Percentiles rank a stretch among this genome's conserved stretches.
Evolutionary conservation across 2,329 filamentous ascomycete species (phyloP).

Genomic region (Verticillium nubilum): DNA sequence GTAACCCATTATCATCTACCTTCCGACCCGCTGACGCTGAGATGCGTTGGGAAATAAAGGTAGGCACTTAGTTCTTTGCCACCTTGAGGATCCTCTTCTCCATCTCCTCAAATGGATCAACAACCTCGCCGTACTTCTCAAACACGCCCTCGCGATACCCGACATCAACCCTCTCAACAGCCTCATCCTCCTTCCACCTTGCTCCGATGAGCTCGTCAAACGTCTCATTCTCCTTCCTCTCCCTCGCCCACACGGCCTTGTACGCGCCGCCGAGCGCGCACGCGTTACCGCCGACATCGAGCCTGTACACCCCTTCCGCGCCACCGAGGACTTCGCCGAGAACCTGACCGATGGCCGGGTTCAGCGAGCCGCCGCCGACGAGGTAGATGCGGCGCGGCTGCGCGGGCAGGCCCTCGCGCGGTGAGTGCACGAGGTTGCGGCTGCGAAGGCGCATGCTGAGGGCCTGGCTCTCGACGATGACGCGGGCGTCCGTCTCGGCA

Average conservation of each 20-base stretch:
- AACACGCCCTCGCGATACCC: slow-evolving; percentile 75
- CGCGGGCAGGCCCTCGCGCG: slow-evolving; percentile 51
- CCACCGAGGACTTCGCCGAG: slow-evolving; percentile 86
- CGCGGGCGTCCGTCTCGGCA: slow-evolving; percentile 69
- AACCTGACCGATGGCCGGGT: slow-evolving; percentile 80
- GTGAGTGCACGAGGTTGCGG: slow-evolving; percentile 59
- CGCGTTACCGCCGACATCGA: slow-evolving; percentile 92
- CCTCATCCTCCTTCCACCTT: slow-evolving; percentile 80
- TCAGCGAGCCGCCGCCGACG: slow-evolving; percentile 85
- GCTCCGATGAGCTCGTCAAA: slow-evolving; percentile 84
- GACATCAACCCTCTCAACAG: slow-evolving; percentile 74
- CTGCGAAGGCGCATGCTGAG: slow-evolving; percentile 86
- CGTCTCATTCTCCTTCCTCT: slow-evolving; percentile 61
- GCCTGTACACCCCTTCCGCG: slow-evolving; percentile 82
- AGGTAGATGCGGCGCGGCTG: slow-evolving; percentile 90
- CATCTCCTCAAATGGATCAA: slow-evolving; percentile 72
- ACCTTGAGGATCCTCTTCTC: slow-evolving; percentile 59
- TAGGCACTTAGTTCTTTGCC: slow-evolving; percentile 19
- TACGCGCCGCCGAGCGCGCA: slow-evolving; percentile 92
- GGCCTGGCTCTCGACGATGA: slow-evolving; percentile 92
- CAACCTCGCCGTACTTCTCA: slow-evolving; percentile 69
- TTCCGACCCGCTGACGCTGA: too few species aligned
- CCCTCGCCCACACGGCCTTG: slow-evolving; percentile 90
- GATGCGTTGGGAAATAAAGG: too few species aligned
- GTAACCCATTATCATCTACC: too few species aligned